Evolutionary conservation across 1,284 basidiomycete genomes (phyloP).

Genomic region (Moesziomyces sp.): DNA sequence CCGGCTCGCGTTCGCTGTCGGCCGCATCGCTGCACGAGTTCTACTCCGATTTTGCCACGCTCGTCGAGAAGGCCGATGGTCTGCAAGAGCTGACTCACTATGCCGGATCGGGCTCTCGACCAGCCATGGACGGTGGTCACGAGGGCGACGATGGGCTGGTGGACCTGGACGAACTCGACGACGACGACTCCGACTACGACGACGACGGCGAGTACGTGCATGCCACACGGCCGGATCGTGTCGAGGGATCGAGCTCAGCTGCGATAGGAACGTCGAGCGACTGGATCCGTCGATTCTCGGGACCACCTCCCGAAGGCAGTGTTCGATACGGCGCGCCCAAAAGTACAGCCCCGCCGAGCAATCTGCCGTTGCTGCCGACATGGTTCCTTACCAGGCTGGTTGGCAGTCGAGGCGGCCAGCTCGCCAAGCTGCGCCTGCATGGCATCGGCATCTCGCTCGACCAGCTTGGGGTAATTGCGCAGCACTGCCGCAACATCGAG

Average conservation of each 20-base stretch:
- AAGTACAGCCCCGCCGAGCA: slow-evolving; percentile 20
- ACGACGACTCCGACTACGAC: slow-evolving; percentile 35
- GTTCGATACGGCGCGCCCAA: slow-evolving; percentile 33
- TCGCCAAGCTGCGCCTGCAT: slow-evolving; percentile 53
- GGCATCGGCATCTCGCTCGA: slow-evolving; percentile 57
- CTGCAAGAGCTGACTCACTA: slow-evolving; percentile 55
- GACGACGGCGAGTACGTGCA: slow-evolving; percentile 26
- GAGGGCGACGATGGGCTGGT: slow-evolving; percentile 36
- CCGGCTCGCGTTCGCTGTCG: slow-evolving; percentile 30
- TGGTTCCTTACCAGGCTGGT: slow-evolving; percentile 41
- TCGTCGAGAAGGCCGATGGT: slow-evolving; percentile 28
- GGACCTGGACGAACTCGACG: slow-evolving; percentile 39
- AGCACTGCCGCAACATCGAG: slow-evolving; percentile 35
- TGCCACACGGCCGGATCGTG: background rate
- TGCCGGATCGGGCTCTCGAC: slow-evolving; percentile 37
- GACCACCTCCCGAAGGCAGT: slow-evolving; percentile 39
- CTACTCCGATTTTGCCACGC: slow-evolving; percentile 36
- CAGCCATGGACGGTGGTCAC: slow-evolving; percentile 42
- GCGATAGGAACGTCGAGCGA: slow-evolving; percentile 9
- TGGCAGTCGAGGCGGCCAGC: slow-evolving; percentile 27
- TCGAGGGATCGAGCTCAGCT: background rate
- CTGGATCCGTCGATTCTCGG: slow-evolving; percentile 37
- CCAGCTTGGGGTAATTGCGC: slow-evolving; percentile 49
- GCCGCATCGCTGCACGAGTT: slow-evolving; percentile 36
- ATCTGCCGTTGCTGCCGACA: slow-evolving; percentile 35